Base-by-base conservation (phyloP, 2,329 filamentous ascomycete species). In the Emmonsiellopsis sp. region DNA sequence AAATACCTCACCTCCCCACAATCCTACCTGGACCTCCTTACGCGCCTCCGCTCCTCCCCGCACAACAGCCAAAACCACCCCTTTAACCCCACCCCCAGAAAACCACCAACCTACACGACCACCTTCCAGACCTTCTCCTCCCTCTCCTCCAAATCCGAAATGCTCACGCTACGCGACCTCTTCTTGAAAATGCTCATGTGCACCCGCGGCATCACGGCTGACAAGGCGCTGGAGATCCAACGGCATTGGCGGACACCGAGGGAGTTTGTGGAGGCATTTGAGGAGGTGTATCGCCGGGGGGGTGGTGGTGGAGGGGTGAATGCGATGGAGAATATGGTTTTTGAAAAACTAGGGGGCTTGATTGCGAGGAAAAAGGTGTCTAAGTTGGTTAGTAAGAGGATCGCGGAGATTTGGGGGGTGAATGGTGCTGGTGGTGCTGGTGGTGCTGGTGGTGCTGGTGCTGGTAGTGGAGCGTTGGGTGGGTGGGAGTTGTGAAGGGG, bases 131-230 rank as follows among this genome's bases (percentile, higher is more conserved):
- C 84, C 0, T 91, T 92, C 64, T 81, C 84, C 0, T 83, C 82
- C 0, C 70, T 92, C 44, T 82, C 82, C 0, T 87, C 84, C 7
- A 93, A 93, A 67, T 88, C 85, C 0, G 85, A 87, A 51, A 79
- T 79, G 55, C 79, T 89, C 60, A 87, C 86, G 0, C 71, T 92
- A 8, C 76, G 86, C 53, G 88, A 93, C 61, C 68, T 91, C 0
- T 92, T 82, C 60, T 71, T 93, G 31, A 91, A 91, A 68, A 92
- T 93, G 87, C 77, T 93, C 47, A 90, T 93, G 87, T 88, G 85
- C 57, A 88, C 81, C 1, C 79, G 79, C 52, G 86, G 86, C 1
- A 75, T 93, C 10, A 87, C 85, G 0, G 86, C 85, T 2, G 87
- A 91, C 60, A 88, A 87, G 61, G 88, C 88, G 0, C 68, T 91